A percentile compares a stretch with the other conserved stretches of the same genome.
Conservation (phyloP, 345 rosid species). For the Populus ilicifolia region DNA sequence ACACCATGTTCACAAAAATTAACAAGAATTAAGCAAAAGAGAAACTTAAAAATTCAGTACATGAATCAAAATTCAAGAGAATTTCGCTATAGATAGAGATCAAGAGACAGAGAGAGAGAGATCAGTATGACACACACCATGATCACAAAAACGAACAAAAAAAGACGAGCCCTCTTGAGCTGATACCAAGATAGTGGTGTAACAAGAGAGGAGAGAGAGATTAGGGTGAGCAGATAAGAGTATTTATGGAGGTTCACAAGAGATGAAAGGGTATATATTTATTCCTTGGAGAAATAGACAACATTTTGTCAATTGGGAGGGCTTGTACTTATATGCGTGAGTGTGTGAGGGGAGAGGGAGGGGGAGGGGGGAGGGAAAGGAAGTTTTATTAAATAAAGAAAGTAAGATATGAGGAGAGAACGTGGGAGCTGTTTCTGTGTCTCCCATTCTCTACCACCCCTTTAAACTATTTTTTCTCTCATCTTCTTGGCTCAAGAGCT, state of each 20-base stretch:
- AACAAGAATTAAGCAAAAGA: neutral
- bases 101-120: conserved; percentile 2
- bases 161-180: neutral
- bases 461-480: conserved; percentile 38
- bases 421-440: conserved; percentile 91
- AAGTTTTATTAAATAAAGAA: conserved; percentile 4
- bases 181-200: conserved; percentile 25
- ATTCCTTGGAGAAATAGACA: conserved; percentile 46
- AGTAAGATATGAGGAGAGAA: conserved; percentile 62
- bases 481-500: conserved; percentile 77
- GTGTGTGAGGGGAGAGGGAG: conserved; percentile 6
- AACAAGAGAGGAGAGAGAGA: conserved; percentile 20
- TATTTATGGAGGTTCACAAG: conserved; percentile 65
- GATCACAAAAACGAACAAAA: conserved; percentile 29
- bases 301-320: conserved; percentile 26
- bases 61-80: neutral
- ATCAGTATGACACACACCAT: conserved; percentile 40
- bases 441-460: conserved; percentile 46
- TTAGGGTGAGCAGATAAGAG: conserved; percentile 37
- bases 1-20: neutral
- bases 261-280: conserved; percentile 39
- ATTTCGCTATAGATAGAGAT: neutral
- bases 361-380: neutral
- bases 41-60: neutral
- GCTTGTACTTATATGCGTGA: conserved; percentile 14